These are phyloP conservation scores for Candida ulmi DNA, from an alignment of 805 yeast species.

Conservation along the genomic window DNA sequence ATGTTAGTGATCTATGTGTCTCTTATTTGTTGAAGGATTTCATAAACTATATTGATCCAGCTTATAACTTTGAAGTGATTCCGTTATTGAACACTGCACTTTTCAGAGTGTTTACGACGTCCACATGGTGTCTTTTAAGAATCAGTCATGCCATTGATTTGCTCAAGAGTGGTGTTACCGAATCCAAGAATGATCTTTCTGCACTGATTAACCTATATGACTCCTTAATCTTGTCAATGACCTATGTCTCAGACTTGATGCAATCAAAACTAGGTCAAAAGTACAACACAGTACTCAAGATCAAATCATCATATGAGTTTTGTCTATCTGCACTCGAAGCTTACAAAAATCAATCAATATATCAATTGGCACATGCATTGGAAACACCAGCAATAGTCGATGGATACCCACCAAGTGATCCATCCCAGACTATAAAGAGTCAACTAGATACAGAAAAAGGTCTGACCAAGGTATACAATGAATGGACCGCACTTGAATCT, in stretches of 20 bases:
- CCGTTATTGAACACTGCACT: conserved; percentile 9
- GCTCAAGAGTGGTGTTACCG: background rate
- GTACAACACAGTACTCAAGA: no score
- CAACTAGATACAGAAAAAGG: background rate
- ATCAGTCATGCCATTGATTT: background rate
- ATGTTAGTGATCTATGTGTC: conserved; percentile 6
- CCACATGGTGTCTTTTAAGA: background rate
- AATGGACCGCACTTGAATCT: background rate
- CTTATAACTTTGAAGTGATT: conserved; percentile 8
- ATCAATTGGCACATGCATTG: no score
- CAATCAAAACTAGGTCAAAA: no score
- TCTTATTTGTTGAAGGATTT: conserved; percentile 10
- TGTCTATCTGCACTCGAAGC: no score
- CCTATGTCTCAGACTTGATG: no score
- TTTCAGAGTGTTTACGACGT: conserved; percentile 1
- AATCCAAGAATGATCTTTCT: background rate
- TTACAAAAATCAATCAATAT: no score
- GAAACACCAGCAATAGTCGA: no score
- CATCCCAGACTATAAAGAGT: background rate
- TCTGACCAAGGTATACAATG: background rate
- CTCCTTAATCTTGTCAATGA: no score
- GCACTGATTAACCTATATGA: background rate
- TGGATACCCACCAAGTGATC: no score
- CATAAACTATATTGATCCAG: conserved; percentile 2
- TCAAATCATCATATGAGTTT: no score